Evolutionary conservation across 2,329 filamentous ascomycete species (phyloP).

Genomic region (Calonectria henricotiae): DNA sequence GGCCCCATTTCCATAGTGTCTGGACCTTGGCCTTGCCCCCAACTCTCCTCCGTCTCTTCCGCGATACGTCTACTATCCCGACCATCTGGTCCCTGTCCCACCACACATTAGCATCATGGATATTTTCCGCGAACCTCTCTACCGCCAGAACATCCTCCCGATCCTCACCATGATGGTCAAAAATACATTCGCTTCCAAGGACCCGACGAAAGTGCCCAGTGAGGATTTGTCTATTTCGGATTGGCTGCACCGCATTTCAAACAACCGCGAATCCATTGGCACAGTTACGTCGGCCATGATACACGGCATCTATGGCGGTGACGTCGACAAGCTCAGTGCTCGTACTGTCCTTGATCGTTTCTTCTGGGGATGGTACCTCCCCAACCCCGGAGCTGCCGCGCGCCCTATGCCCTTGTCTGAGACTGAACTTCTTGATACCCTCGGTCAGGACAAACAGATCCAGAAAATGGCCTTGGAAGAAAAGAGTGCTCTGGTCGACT

Average conservation of each 20-base stretch:
- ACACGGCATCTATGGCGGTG: conserved; percentile 94
- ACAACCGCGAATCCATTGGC: conserved; percentile 68
- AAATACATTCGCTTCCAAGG: conserved; percentile 31
- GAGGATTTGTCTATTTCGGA: conserved; percentile 59
- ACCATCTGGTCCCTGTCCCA: conserved; percentile 70
- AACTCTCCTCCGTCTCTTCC: conserved; percentile 64
- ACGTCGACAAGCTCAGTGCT: conserved; percentile 85
- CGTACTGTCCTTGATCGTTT: conserved; percentile 67
- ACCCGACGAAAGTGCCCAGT: conserved; percentile 37
- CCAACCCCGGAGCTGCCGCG: conserved; percentile 57
- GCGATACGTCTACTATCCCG: conserved; percentile 91
- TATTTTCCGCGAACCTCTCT: conserved; percentile 56
- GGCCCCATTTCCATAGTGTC: conserved; percentile 50
- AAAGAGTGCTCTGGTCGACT: conserved; percentile 57
- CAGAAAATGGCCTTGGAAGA: conserved; percentile 54
- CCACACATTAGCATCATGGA: conserved; percentile 51
- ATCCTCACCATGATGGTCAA: conserved; percentile 51
- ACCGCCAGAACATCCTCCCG: conserved; percentile 54
- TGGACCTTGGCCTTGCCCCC: conserved; percentile 62
- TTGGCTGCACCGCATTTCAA: conserved; percentile 56
- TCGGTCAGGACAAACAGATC: conserved; percentile 54
- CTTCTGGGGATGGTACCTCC: conserved; percentile 55
- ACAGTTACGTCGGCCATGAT: conserved; percentile 83
- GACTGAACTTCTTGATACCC: conserved; percentile 50
- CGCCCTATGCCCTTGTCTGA: conserved; percentile 60